Evolutionary conservation across 228 moss, liverwort and hornwort genomes (phyloP).

Genomic region (Sphagnum magellanicum): DNA sequence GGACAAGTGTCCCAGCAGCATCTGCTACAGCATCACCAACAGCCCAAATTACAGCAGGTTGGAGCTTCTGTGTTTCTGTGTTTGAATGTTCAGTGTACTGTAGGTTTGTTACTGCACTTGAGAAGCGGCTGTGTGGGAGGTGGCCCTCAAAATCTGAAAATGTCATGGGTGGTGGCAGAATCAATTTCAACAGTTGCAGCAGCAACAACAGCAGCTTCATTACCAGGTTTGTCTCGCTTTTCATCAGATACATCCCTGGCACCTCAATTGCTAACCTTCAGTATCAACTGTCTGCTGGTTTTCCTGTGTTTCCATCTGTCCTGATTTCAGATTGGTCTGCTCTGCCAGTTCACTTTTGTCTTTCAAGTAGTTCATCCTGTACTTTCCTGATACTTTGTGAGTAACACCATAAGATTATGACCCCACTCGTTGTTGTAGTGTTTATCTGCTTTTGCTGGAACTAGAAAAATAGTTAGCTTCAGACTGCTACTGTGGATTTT

Average conservation of each 20-base stretch:
- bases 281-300: not conserved
- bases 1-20: conserved; percentile 21
- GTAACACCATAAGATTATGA: no score
- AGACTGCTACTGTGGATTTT: no score
- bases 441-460: no score
- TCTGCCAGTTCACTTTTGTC: no score
- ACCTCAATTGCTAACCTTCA: not conserved
- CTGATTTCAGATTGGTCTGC: no score
- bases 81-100: not conserved
- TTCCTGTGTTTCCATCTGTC: no score
- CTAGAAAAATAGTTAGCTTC: no score
- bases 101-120: not conserved
- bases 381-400: no score
- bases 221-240: conserved; percentile 26
- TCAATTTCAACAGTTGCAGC: conserved; percentile 34
- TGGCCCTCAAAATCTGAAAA: not conserved
- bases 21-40: conserved; percentile 24
- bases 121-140: not conserved
- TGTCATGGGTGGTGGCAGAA: conserved; percentile 6
- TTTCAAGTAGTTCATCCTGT: no score
- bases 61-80: not conserved
- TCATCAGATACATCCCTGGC: not conserved
- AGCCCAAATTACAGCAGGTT: conserved; percentile 53
- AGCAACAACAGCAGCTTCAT: conserved; percentile 32
- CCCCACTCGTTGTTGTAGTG: no score